These are phyloP conservation scores for Dryadomyces sulphureus DNA, from an alignment of 2,329 filamentous ascomycete genomes.

Conservation along the genomic window DNA sequence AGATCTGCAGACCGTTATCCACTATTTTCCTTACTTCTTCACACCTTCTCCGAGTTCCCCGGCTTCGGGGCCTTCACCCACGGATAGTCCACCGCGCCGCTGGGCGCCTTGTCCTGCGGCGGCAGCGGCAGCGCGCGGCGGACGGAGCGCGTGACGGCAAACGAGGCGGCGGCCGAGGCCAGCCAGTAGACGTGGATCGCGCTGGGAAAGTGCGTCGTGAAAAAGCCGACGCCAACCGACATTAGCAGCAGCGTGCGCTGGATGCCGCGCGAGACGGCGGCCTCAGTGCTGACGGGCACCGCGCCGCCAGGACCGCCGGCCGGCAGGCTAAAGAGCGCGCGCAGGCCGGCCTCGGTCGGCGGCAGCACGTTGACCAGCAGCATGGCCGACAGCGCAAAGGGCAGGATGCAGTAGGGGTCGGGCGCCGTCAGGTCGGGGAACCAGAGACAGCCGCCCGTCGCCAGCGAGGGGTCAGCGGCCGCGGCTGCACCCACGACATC, in stretches of 20 bases:
- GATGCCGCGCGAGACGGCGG: constrained; percentile 8
- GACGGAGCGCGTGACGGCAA: constrained; percentile 12
- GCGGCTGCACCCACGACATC: not conserved
- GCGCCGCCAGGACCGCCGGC: not conserved
- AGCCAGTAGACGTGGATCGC: constrained; percentile 31
- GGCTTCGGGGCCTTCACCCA: constrained; percentile 5
- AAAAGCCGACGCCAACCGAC: constrained; percentile 18
- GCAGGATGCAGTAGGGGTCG: constrained; percentile 36
- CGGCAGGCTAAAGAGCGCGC: constrained; percentile 13
- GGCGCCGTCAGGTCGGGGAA: constrained; percentile 36
- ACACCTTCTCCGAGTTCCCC: not conserved
- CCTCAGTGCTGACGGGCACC: not conserved
- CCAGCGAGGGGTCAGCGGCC: constrained; percentile 19
- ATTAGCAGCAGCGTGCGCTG: constrained; percentile 17
- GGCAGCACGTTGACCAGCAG: constrained; percentile 22
- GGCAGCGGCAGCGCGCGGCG: constrained; percentile 14
- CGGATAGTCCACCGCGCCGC: constrained; percentile 11
- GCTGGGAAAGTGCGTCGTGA: constrained; percentile 24
- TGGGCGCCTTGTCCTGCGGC: constrained; percentile 7
- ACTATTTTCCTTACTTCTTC: not conserved
- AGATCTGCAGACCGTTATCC: not conserved
- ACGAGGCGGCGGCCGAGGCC: constrained; percentile 17
- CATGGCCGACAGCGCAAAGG: constrained; percentile 22
- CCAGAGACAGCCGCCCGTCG: constrained; percentile 37
- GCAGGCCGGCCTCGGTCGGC: constrained; percentile 11